A percentile compares a stretch with the other conserved stretches of the same genome.
Evolutionary conservation across 306 rosid species (phyloP).

Genomic region (Dalbergia cultrata): DNA sequence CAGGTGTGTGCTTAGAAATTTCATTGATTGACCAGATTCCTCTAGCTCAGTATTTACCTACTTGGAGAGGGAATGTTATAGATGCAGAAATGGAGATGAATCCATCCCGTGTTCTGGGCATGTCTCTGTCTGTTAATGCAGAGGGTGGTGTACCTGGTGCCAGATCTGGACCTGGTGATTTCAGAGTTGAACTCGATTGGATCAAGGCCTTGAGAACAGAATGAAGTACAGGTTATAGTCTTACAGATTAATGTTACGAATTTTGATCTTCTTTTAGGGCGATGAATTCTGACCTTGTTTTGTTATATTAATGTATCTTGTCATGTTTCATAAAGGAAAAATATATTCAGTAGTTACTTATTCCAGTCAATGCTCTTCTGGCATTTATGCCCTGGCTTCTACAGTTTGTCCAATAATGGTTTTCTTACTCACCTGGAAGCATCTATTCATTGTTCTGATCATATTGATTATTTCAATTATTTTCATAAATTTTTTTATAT

Average conservation of each 20-base stretch:
- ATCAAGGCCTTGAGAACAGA: constrained; percentile 80
- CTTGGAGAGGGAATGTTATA: constrained; percentile 91
- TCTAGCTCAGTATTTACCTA: constrained; percentile 85
- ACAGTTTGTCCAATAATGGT: constrained; percentile 13
- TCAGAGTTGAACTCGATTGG: constrained; percentile 84
- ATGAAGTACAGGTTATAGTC: constrained; percentile 45
- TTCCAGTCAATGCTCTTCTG: constrained; percentile 11
- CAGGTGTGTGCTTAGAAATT: constrained; percentile 25
- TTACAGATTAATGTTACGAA: constrained; percentile 26
- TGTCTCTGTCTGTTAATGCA: constrained; percentile 93
- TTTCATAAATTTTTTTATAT: background rate
- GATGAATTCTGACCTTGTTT: constrained; percentile 24
- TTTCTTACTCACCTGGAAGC: constrained; percentile 29
- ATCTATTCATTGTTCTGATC: constrained; percentile 37
- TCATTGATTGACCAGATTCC: constrained; percentile 70
- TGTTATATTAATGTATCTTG: constrained; percentile 43
- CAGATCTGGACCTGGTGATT: constrained; percentile 85
- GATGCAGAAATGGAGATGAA: constrained; percentile 86
- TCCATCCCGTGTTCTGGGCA: constrained; percentile 81
- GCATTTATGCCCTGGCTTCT: background rate
- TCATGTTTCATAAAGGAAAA: constrained; percentile 38
- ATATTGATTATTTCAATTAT: constrained; percentile 21
- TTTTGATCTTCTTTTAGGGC: constrained; percentile 35
- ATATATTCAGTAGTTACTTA: constrained; percentile 22
- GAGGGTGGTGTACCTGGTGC: constrained; percentile 87